phyloP scores from a whole-genome alignment of 495 filamentous ascomycete species.

The Extremus antarcticus region DNA sequence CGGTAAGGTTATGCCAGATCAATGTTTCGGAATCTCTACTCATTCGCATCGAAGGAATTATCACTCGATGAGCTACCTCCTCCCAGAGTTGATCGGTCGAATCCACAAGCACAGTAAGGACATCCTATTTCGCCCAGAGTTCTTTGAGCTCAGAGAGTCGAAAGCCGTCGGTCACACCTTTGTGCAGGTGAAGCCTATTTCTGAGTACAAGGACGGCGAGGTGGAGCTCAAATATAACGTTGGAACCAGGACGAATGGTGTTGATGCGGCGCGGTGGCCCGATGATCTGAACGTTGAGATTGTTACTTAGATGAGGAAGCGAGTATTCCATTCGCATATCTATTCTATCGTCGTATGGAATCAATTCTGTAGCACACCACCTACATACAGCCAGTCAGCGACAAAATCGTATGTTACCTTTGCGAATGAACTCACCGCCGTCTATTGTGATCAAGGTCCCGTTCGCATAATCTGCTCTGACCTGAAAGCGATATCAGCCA shows the following conservation, averaged over 20 bases:
- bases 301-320: constrained; percentile 12
- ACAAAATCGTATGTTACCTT: not conserved
- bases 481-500: not conserved
- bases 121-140: constrained; percentile 23
- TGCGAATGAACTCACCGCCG: not conserved
- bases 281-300: constrained; percentile 27
- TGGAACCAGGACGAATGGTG: constrained; percentile 27
- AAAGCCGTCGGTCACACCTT: constrained; percentile 20
- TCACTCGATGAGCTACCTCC: constrained; percentile 23
- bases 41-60: constrained; percentile 9
- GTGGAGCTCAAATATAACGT: constrained; percentile 28
- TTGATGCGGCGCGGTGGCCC: constrained; percentile 28
- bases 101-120: constrained; percentile 15
- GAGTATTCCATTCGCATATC: no score
- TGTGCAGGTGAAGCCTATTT: constrained; percentile 22
- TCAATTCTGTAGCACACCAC: not conserved
- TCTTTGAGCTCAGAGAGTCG: constrained; percentile 25
- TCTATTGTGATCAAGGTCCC: constrained; percentile 15
- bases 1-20: not conserved
- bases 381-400: not conserved
- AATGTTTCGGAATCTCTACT: not conserved
- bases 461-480: constrained; percentile 16
- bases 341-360: no score
- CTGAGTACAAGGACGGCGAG: constrained; percentile 20
- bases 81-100: constrained; percentile 24